Conservation (phyloP, 352 stramenopile genomes). For the Phytophthora nicotianae region DNA sequence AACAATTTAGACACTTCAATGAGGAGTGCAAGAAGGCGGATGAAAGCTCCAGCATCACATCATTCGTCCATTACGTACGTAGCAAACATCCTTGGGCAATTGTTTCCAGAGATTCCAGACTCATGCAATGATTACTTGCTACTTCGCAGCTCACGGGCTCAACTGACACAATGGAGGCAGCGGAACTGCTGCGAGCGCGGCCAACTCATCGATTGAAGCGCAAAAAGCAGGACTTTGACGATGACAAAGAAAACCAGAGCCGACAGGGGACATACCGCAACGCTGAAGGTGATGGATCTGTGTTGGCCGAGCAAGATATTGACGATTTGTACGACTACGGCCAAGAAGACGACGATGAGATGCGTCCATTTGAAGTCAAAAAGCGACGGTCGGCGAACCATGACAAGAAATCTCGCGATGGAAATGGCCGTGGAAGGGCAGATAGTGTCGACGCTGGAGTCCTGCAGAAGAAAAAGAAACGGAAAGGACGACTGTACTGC, state of each 20-base stretch:
- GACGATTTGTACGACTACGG: conserved; percentile 28
- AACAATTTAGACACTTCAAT: conserved; percentile 58
- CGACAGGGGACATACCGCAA: conserved; percentile 11
- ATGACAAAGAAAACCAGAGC: conserved; percentile 44
- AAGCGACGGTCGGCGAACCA: conserved; percentile 14
- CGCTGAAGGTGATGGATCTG: conserved; percentile 6
- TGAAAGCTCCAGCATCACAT: conserved; percentile 65
- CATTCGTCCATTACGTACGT: conserved; percentile 73
- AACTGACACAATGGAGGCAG: conserved; percentile 20
- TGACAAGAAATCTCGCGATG: conserved; percentile 19
- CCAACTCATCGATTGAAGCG: conserved; percentile 17
- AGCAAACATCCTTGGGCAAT: neutral
- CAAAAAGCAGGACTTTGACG: conserved; percentile 25
- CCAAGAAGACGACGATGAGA: conserved; percentile 5
- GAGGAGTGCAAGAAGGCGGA: conserved; percentile 67
- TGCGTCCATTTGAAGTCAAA: conserved; percentile 24
- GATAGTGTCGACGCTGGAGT: conserved; percentile 12
- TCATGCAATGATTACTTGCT: neutral
- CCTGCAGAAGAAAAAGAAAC: conserved; percentile 57
- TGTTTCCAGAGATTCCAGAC: neutral
- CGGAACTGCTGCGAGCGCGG: conserved; percentile 15
- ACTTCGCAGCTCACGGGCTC: conserved; percentile 33
- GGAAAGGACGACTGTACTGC: conserved; percentile 75
- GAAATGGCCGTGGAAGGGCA: conserved; percentile 14
- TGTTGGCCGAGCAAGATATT: conserved; percentile 26